phyloP scores from a whole-genome alignment of 306 rosid species.

The Pueraria montana region DNA sequence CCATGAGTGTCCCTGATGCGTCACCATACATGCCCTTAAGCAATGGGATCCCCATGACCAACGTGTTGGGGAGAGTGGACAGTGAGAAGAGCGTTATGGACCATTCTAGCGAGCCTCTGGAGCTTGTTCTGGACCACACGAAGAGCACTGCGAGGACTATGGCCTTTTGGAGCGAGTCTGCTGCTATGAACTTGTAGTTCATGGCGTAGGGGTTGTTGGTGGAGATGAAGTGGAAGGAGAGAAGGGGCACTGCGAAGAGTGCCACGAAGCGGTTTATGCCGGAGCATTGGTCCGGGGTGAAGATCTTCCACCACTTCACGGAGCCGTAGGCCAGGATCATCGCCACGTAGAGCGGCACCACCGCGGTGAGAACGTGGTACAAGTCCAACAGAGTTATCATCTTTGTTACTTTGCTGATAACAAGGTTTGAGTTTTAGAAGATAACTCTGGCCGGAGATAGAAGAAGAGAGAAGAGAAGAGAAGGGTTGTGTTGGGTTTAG shows the following conservation, averaged over 20 bases:
- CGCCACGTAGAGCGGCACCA: conserved; percentile 89
- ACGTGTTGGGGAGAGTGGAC: conserved; percentile 82
- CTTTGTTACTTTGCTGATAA: too few species aligned
- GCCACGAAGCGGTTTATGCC: conserved; percentile 95
- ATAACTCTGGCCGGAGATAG: background rate
- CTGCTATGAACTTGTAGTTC: conserved; percentile 85
- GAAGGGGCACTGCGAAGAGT: conserved; percentile 84
- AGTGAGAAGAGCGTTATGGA: conserved; percentile 86
- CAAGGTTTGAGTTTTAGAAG: background rate
- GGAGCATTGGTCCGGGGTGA: conserved; percentile 87
- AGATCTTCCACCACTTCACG: conserved; percentile 93
- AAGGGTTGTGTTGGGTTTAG: conserved; percentile 34
- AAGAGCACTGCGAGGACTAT: conserved; percentile 60
- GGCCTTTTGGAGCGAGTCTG: conserved; percentile 75
- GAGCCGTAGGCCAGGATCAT: conserved; percentile 90
- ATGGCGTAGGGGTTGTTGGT: conserved; percentile 78
- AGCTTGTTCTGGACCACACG: conserved; percentile 67
- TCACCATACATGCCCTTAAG: conserved; percentile 85
- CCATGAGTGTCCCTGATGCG: conserved; percentile 70
- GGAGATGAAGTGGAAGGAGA: conserved; percentile 91
- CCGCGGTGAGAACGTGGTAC: conserved; percentile 86
- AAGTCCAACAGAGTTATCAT: conserved; percentile 71
- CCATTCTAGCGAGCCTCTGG: conserved; percentile 79
- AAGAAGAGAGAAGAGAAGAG: background rate
- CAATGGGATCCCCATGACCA: conserved; percentile 88